Percentiles rank a stretch among this genome's conserved stretches.
Evolutionary conservation across 148 eudicot genomes (phyloP).

Genomic region (Polygonum aviculare): DNA sequence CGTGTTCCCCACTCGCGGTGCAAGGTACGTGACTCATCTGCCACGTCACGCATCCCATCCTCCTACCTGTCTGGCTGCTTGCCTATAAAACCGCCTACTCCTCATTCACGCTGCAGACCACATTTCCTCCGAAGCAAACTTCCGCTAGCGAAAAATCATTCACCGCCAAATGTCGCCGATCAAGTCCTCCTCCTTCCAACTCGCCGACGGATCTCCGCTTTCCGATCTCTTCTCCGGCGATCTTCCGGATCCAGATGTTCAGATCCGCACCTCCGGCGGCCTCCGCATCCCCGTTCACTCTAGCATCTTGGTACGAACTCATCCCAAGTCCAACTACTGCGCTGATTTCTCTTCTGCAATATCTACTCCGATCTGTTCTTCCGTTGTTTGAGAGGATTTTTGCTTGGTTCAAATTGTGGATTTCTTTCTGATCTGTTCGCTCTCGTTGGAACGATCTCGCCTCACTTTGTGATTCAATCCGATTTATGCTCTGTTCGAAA

Average conservation of each 20-base stretch:
- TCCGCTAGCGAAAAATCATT: background rate
- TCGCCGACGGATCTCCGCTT: background rate
- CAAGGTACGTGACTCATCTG: background rate
- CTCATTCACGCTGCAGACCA: background rate
- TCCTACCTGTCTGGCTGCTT: background rate
- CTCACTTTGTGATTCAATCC: background rate
- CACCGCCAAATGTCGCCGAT: conserved; percentile 1
- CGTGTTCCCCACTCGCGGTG: background rate
- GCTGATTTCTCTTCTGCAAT: background rate
- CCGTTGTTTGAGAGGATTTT: background rate
- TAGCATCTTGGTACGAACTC: conserved; percentile 41
- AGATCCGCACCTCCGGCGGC: conserved; percentile 47
- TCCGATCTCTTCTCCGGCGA: conserved; percentile 21
- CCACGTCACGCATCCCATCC: background rate
- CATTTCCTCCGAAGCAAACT: background rate
- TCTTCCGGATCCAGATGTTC: conserved; percentile 34
- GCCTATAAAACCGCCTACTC: background rate
- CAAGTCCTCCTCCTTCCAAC: background rate
- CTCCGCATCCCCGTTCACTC: conserved; percentile 58
- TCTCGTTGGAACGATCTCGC: background rate
- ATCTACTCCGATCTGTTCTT: background rate
- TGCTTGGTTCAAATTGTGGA: background rate
- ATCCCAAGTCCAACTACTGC: background rate
- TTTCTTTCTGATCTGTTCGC: background rate
- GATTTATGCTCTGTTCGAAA: background rate